phyloP scores from a whole-genome alignment of 176 grass and related monocot genomes.

The Otatea glauca region DNA sequence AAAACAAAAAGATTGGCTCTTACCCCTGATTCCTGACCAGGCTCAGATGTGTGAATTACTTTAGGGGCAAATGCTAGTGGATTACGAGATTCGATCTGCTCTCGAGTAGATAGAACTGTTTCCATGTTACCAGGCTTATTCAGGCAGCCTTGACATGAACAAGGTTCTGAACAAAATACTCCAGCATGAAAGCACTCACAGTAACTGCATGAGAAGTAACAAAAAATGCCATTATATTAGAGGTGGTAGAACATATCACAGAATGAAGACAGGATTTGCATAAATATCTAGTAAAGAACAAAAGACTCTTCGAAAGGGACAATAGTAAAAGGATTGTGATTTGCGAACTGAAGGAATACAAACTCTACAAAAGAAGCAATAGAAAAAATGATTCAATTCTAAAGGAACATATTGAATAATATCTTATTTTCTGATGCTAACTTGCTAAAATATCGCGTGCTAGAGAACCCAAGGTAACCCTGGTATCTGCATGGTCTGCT shows the following conservation, averaged over 20 bases:
- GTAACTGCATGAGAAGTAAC: slow-evolving; percentile 66
- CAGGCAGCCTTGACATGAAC: slow-evolving; percentile 83
- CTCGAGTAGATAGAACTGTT: slow-evolving; percentile 80
- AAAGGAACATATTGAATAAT: not conserved
- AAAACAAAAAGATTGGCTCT: slow-evolving; percentile 31
- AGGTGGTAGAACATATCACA: slow-evolving; percentile 13
- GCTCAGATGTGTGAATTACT: slow-evolving; percentile 81
- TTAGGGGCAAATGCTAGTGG: slow-evolving; percentile 99
- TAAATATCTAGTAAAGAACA: slow-evolving; percentile 28
- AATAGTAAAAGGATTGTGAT: slow-evolving; percentile 1
- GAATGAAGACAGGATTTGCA: slow-evolving; percentile 10
- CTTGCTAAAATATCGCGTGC: not conserved
- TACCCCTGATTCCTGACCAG: slow-evolving; percentile 75
- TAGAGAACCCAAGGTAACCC: not conserved
- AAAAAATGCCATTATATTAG: not conserved
- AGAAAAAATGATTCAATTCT: not conserved
- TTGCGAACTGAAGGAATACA: not conserved
- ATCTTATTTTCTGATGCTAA: not conserved
- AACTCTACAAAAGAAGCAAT: not conserved
- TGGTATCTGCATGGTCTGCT: not conserved
- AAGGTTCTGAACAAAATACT: slow-evolving; percentile 97
- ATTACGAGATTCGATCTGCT: slow-evolving; percentile 97
- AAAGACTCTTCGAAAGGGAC: slow-evolving; percentile 15
- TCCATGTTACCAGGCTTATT: slow-evolving; percentile 82
- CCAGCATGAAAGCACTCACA: slow-evolving; percentile 98